A percentile compares a stretch with the other conserved stretches of the same genome.
These are phyloP conservation scores for Avena atlantica DNA, from an alignment of 176 grass and related monocot genomes.

Conservation along the genomic window DNA sequence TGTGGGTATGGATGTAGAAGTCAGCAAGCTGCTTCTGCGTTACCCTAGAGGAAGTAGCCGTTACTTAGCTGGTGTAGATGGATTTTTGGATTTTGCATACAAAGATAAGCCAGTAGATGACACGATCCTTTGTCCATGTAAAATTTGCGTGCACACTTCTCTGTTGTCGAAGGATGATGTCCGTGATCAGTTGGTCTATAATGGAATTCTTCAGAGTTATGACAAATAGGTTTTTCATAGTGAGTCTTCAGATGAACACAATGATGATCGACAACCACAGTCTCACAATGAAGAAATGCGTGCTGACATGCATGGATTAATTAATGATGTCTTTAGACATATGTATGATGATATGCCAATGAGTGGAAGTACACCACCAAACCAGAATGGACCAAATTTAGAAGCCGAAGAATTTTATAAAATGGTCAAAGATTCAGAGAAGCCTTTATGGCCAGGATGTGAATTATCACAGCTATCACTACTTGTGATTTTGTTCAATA, in stretches of 20 bases:
- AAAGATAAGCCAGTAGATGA: background rate
- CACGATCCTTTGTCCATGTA: conserved; percentile 11
- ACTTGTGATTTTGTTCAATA: conserved; percentile 36
- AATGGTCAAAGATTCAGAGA: conserved; percentile 6
- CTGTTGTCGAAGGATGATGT: background rate
- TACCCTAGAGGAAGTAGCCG: background rate
- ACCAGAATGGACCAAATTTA: background rate
- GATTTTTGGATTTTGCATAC: conserved; percentile 26
- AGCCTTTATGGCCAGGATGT: background rate
- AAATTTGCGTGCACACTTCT: background rate
- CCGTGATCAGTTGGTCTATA: background rate
- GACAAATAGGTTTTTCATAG: conserved; percentile 1
- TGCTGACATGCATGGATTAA: too few relatives aligned
- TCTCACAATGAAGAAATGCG: background rate
- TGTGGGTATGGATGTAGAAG: background rate
- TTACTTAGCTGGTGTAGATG: conserved; percentile 12
- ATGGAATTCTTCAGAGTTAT: background rate
- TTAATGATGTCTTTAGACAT: background rate
- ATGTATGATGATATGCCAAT: background rate
- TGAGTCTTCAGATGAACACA: background rate
- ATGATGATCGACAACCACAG: background rate
- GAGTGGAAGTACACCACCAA: background rate
- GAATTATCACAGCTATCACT: background rate
- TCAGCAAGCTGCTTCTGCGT: conserved; percentile 16
- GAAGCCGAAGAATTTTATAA: background rate